These are phyloP conservation scores for Solanum paucissectum DNA, from an alignment of 257 asterid genomes.

Conservation along the genomic window DNA sequence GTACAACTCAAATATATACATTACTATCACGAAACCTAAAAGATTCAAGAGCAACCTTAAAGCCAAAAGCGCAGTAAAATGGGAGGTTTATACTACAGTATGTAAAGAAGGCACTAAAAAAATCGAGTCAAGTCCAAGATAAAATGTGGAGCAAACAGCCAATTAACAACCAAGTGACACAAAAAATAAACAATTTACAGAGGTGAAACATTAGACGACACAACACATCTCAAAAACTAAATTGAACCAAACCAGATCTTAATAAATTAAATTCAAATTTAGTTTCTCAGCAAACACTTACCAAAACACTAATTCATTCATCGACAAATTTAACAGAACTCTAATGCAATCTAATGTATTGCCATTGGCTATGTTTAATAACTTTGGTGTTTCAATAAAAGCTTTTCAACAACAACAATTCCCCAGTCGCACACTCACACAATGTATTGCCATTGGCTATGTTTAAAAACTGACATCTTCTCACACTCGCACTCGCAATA, in stretches of 20 bases:
- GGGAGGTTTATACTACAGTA: not conserved
- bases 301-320: not conserved
- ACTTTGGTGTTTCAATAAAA: not conserved
- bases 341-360: not conserved
- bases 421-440: too few species aligned
- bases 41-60: not conserved
- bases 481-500: too few species aligned
- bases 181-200: not conserved
- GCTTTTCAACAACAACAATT: not conserved
- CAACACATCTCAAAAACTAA: not conserved
- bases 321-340: not conserved
- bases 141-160: not conserved
- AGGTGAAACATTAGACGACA: not conserved
- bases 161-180: not conserved
- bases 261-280: too few species aligned
- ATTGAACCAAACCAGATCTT: not conserved
- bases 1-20: constrained; percentile 73
- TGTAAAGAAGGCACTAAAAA: not conserved
- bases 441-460: too few species aligned
- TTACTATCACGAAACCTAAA: constrained; percentile 86
- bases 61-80: not conserved
- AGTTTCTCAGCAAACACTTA: not conserved
- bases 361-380: not conserved
- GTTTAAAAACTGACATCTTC: too few species aligned
- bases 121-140: not conserved